A percentile compares a stretch with the other conserved stretches of the same genome.
phyloP scores from a whole-genome alignment of 1,139 yeast species.

The Hemisphaericaspora xylanilytica region DNA sequence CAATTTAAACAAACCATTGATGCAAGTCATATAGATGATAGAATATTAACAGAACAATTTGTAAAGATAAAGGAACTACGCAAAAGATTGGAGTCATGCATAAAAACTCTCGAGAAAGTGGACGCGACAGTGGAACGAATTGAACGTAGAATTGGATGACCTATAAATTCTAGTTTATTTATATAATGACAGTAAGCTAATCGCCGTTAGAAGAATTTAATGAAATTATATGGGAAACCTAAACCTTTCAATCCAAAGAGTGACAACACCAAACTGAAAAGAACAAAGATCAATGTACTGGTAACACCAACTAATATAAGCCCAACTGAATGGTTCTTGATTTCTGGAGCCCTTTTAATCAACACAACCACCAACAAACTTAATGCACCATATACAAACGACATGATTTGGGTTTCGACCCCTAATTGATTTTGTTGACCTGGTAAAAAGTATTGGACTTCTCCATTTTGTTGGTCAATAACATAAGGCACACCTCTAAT shows the following conservation, averaged over 20 bases:
- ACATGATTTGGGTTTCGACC: constrained; percentile 74
- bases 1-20: constrained; percentile 22
- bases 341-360: constrained; percentile 46
- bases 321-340: constrained; percentile 41
- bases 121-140: constrained; percentile 29
- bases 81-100: constrained; percentile 31
- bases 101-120: constrained; percentile 31
- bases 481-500: constrained; percentile 77
- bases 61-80: constrained; percentile 33
- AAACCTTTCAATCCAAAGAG: constrained; percentile 57
- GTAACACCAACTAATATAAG: constrained; percentile 43
- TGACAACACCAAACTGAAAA: constrained; percentile 53
- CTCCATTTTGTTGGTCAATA: constrained; percentile 55
- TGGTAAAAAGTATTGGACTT: constrained; percentile 56
- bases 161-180: not conserved
- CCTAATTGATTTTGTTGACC: constrained; percentile 79
- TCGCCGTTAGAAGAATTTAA: constrained; percentile 24
- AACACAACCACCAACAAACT: constrained; percentile 50
- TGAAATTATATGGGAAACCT: constrained; percentile 60
- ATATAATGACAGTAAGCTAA: not conserved
- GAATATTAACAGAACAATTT: constrained; percentile 27
- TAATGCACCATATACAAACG: constrained; percentile 60
- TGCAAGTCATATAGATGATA: constrained; percentile 18
- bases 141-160: constrained; percentile 1
- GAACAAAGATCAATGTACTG: constrained; percentile 41